These are phyloP conservation scores for Rhodotorula graminis DNA, from an alignment of 768 basidiomycete genomes.

Conservation along the genomic window DNA sequence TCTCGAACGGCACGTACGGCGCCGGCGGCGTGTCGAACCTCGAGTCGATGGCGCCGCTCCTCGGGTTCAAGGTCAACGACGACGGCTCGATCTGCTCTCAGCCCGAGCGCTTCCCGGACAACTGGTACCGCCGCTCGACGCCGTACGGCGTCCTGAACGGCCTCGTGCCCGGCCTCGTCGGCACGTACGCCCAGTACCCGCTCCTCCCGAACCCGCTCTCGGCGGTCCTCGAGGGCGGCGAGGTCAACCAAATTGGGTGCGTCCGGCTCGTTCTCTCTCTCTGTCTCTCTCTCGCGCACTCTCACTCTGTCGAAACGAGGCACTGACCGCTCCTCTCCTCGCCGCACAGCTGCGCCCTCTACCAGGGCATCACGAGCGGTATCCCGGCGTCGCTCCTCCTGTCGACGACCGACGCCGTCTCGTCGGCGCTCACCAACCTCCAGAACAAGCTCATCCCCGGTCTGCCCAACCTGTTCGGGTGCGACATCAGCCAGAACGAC, in stretches of 20 bases:
- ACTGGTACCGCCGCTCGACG: slow-evolving; percentile 4
- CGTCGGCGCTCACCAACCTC: background rate
- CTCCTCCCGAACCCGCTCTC: background rate
- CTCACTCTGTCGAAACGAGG: no score
- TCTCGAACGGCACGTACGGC: slow-evolving; percentile 8
- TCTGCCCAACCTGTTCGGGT: background rate
- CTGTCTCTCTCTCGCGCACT: no score
- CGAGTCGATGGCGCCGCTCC: slow-evolving; percentile 1
- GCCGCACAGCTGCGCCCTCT: background rate
- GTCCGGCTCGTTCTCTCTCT: no score
- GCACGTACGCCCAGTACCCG: background rate
- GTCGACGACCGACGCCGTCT: background rate
- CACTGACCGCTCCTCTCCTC: no score
- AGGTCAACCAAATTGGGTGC: background rate
- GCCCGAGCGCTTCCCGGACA: background rate
- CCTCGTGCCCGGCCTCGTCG: background rate
- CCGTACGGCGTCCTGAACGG: slow-evolving; percentile 1
- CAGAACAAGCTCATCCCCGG: background rate
- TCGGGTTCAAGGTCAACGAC: slow-evolving; percentile 4
- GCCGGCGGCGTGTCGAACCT: background rate
- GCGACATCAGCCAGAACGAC: background rate
- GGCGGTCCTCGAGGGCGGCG: background rate
- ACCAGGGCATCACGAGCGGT: background rate
- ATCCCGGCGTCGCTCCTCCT: background rate
- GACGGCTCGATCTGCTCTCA: background rate